Base-by-base conservation (phyloP, 371 early-diverging fungal genomes). In the Mortierella sp. region DNA sequence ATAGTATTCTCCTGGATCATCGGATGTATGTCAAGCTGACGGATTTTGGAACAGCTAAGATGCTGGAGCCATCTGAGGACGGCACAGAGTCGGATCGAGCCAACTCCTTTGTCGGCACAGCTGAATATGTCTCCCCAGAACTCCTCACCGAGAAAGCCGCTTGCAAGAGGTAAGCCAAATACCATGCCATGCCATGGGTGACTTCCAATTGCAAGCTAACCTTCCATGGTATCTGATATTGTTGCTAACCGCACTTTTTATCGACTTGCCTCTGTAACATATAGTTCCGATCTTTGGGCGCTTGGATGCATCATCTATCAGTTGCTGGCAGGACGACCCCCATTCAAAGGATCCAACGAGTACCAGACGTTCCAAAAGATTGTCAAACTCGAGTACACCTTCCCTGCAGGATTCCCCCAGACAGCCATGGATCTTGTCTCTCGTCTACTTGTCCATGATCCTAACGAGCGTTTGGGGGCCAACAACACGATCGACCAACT, bases 271-370 rank as follows among this genome's bases (percentile, higher is more conserved):
- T 16, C 16, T 34, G 7, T 58, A 16, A 31, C n/a, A 4, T 26
- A 43, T 37, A 92, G 95, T 65, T 95, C 97, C 7, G 99, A 99
- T 86, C 88, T 96, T 34, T 99, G 99, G 99, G 97, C 99, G 14
- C 85, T 99, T 29, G 99, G 99, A 2, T 98, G 99, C 87, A 98
- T 99, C 19, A 90, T 98, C 5, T 99, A 94, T 87, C 99, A 99
- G 87, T 87, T 99, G 89, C 86, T 98, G 14, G 91, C 94, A 29
- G 99, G 99, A 8, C 87, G 89, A 61, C 97, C 99, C 16, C 99
- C 99, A 0, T 99, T 99, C 87, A 97, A 98, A 79, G 98, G 94
- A 29, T 86, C 90, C 4, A 99, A 97, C 67, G 97, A 99, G 74
- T 98, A 97, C 80, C 94, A 96, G 77, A 99, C 98, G 0, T 98